A percentile compares a stretch with the other conserved stretches of the same genome.
Evolutionary conservation across 345 rosid species (phyloP).

Genomic region (Boechera divaricarpa): DNA sequence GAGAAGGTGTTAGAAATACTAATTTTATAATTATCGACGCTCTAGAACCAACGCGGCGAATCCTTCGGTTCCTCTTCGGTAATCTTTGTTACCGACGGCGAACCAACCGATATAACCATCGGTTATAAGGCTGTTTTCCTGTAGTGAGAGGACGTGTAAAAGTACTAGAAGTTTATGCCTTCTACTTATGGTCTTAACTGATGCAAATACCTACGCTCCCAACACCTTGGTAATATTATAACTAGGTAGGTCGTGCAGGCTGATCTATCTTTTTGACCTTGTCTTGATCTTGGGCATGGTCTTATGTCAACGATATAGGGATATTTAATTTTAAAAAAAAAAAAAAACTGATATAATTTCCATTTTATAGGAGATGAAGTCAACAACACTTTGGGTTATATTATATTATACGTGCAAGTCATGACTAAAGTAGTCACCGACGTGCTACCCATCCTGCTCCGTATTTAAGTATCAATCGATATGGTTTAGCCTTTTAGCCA

Average conservation of each 20-base stretch:
- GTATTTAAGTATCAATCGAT: slow-evolving; percentile 42
- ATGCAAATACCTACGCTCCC: not conserved
- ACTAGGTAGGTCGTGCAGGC: slow-evolving; percentile 42
- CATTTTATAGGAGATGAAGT: slow-evolving; percentile 15
- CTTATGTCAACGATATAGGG: slow-evolving; percentile 29
- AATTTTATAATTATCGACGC: too few relatives aligned
- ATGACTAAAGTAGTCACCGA: slow-evolving; percentile 36
- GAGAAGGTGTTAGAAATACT: not conserved
- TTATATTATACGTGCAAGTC: slow-evolving; percentile 38
- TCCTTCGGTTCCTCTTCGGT: too few relatives aligned
- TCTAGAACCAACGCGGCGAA: too few relatives aligned
- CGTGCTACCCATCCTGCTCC: slow-evolving; percentile 45
- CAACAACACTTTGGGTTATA: slow-evolving; percentile 32
- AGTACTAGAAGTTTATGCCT: not conserved
- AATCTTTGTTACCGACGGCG: too few relatives aligned
- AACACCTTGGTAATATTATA: not conserved
- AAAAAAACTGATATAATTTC: not conserved
- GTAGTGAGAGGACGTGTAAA: too few relatives aligned
- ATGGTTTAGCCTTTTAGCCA: slow-evolving; percentile 27
- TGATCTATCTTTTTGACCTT: slow-evolving; percentile 33
- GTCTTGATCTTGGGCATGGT: slow-evolving; percentile 22
- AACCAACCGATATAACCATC: too few relatives aligned
- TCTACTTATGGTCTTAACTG: slow-evolving; percentile 8
- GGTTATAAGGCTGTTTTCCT: too few relatives aligned
- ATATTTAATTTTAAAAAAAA: not conserved